These are phyloP conservation scores for Hypoxylon sp. DNA, from an alignment of 2,329 filamentous ascomycete species.

Conservation along the genomic window DNA sequence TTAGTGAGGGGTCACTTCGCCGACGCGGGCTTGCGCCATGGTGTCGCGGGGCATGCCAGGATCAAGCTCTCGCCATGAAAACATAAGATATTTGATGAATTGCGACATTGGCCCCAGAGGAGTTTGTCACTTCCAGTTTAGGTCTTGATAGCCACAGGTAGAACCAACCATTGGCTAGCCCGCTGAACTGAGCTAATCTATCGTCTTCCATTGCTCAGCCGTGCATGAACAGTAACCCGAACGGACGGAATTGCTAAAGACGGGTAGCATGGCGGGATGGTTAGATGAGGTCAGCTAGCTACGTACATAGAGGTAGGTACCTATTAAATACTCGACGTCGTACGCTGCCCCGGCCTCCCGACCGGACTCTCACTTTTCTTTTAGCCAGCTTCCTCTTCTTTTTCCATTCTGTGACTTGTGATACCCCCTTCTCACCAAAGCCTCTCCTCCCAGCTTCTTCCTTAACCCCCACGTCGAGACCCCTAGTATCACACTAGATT, in stretches of 20 bases:
- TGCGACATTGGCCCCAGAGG: conserved; percentile 38
- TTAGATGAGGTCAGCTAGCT: conserved; percentile 6
- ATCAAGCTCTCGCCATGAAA: conserved; percentile 17
- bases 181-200: conserved; percentile 15
- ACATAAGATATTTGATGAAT: conserved; percentile 39
- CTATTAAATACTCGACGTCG: conserved; percentile 35
- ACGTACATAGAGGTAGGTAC: conserved; percentile 1
- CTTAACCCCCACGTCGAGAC: conserved; percentile 3
- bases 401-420: conserved; percentile 18
- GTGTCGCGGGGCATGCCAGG: conserved; percentile 31
- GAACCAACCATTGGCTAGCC: conserved; percentile 23
- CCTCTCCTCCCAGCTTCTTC: background rate
- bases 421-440: conserved; percentile 26
- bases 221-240: conserved; percentile 15
- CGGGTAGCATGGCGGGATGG: too few relatives aligned
- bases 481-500: background rate
- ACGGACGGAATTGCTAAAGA: conserved; percentile 2
- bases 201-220: conserved; percentile 21
- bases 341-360: conserved; percentile 14
- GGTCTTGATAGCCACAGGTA: conserved; percentile 25
- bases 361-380: conserved; percentile 1
- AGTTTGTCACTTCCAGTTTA: conserved; percentile 26
- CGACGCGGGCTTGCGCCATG: conserved; percentile 14
- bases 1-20: conserved; percentile 49
- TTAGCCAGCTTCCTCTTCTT: background rate